Conservation (phyloP, 2,329 filamentous ascomycete genomes). For the Cytospora mali region DNA sequence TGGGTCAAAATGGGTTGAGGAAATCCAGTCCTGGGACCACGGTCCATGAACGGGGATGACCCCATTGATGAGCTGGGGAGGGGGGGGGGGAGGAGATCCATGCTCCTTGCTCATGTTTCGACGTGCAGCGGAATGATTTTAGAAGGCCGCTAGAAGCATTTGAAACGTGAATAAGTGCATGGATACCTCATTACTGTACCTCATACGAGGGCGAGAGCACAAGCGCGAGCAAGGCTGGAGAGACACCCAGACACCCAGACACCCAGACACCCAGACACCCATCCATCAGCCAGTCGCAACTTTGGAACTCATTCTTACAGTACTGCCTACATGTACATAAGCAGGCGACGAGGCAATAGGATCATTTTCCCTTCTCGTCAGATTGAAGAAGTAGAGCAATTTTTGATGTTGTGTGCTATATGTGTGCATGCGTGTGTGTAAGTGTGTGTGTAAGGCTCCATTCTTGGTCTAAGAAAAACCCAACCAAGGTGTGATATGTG, state of each 20-base stretch:
- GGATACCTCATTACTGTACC: too few relatives aligned
- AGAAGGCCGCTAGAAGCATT: slow-evolving; percentile 28
- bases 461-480: not conserved
- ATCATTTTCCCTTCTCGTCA: too few relatives aligned
- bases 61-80: slow-evolving; percentile 11
- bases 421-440: too few relatives aligned
- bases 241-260: too few relatives aligned
- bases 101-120: slow-evolving; percentile 24
- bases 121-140: slow-evolving; percentile 22
- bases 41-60: slow-evolving; percentile 4
- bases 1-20: not conserved
- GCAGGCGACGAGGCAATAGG: too few relatives aligned
- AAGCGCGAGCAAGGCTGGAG: not conserved
- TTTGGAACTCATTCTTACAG: not conserved
- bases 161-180: slow-evolving; percentile 24
- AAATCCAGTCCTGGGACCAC: not conserved
- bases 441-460: too few relatives aligned
- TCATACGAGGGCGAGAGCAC: too few relatives aligned
- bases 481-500: not conserved
- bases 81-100: too few relatives aligned
- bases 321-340: too few relatives aligned
- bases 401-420: too few relatives aligned
- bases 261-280: too few relatives aligned
- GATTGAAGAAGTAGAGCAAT: too few relatives aligned
- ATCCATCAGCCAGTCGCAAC: not conserved